Conservation (phyloP, 768 basidiomycete species). For the Tricholoma saponaceum region DNA sequence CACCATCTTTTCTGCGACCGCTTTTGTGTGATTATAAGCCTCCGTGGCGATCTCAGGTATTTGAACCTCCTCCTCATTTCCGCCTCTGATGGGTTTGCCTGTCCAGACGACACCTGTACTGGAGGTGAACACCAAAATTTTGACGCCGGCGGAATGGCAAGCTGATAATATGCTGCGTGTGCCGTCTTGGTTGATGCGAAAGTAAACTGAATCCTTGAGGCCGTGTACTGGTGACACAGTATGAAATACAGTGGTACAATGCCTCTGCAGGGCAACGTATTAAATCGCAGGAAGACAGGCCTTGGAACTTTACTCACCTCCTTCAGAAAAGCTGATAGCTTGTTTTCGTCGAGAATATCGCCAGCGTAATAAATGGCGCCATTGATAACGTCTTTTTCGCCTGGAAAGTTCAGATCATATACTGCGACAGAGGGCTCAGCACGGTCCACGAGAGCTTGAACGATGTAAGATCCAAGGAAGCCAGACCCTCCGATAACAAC, state of each 20-base stretch:
- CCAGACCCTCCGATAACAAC: conserved; percentile 52
- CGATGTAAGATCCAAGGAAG: conserved; percentile 46
- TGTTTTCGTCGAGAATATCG: conserved; percentile 42
- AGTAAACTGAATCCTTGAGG: conserved; percentile 32
- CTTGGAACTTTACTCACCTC: conserved; percentile 24
- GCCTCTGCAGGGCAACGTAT: conserved; percentile 18
- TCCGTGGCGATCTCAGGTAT: conserved; percentile 38
- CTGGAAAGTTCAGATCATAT: conserved; percentile 49
- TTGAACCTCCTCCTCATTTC: conserved; percentile 44
- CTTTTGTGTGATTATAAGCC: conserved; percentile 53
- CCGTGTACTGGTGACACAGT: conserved; percentile 47
- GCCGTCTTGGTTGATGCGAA: conserved; percentile 50
- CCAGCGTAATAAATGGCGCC: conserved; percentile 40
- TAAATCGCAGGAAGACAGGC: background rate
- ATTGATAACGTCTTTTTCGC: conserved; percentile 30
- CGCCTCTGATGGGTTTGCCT: conserved; percentile 39
- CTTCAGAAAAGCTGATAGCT: conserved; percentile 34
- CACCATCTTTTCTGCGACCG: conserved; percentile 45
- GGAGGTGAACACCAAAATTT: conserved; percentile 49
- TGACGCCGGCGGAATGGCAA: conserved; percentile 34
- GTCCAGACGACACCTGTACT: conserved; percentile 48
- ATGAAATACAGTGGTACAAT: conserved; percentile 46
- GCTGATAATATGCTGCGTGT: conserved; percentile 42
- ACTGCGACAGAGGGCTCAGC: conserved; percentile 37
- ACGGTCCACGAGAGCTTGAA: conserved; percentile 40